Evolutionary conservation across 495 filamentous ascomycete species (phyloP), one percentile per base, ranked within the genome.

Genomic region (Aspergillus coremiiformis): DNA sequence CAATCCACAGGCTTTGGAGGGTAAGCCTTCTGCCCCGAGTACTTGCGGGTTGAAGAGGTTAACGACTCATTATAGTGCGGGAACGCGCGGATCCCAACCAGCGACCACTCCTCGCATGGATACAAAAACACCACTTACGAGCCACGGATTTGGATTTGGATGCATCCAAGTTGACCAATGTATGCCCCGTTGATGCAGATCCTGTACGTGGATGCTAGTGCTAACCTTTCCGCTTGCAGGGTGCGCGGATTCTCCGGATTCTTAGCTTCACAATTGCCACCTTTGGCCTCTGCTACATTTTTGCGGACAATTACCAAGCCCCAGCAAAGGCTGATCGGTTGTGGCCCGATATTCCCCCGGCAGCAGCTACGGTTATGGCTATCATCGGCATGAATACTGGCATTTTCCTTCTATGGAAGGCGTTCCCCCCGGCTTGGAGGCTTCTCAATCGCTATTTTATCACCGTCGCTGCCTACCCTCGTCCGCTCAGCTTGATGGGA

Each of bases 401-500:
- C 4, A 67, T 91, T 14, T 86, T 78, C 49, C 30, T 76, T 7
- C 53, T 76, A 14, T 95, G 90, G 89, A 79, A 77, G 57, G 42
- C 80, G 39, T 62, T 64, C 3, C 88, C 89, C 4, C 77, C 82
- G 0, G 51, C 83, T 11, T 95, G 87, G 85, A 66, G 69, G n/a
- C 37, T 86, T 10, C 66, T 96, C 30, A 95, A 94, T 62, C 80
- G 73, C 32, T 89, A 89, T 65, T 88, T 96, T 61, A 76, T 93
- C 35, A 68, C 83, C 9, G 71, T 86, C 14, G 79, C 87, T 4
- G 84, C 80, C 6, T 83, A 84, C 35, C 90, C 91, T 2, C 71
- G 74, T 33, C 74, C 84, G 6, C 44, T 82, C 8, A 76, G 78
- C 46, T 64, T 94, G 44, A 51, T 97, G 10, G 85, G 85, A 12